Conservation (phyloP, 495 filamentous ascomycete genomes). For the Penicilliopsis zonata region DNA sequence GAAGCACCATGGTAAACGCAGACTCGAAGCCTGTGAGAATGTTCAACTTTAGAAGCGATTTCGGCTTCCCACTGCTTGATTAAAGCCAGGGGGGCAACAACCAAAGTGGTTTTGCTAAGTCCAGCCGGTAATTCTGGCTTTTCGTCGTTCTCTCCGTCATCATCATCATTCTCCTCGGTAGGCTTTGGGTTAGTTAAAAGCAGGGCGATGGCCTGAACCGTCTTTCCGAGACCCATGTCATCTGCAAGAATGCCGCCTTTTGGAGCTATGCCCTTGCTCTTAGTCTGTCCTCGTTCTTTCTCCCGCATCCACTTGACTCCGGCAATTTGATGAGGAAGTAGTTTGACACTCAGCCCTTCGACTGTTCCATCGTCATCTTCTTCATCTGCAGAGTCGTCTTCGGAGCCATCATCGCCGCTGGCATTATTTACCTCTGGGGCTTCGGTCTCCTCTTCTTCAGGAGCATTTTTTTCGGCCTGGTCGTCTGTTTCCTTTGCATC, state of each 20-base stretch:
- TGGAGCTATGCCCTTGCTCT: conserved; percentile 60
- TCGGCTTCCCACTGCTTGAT: conserved; percentile 98
- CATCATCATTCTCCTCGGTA: conserved; percentile 23
- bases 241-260: conserved; percentile 85
- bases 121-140: conserved; percentile 48
- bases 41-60: conserved; percentile 63
- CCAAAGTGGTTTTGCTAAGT: conserved; percentile 68
- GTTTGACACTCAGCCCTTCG: conserved; percentile 72
- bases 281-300: conserved; percentile 70
- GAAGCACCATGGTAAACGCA: conserved; percentile 81
- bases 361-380: conserved; percentile 60
- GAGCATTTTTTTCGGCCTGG: conserved; percentile 21
- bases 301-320: conserved; percentile 89
- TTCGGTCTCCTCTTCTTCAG: conserved; percentile 48
- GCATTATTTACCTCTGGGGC: conserved; percentile 55
- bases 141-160: conserved; percentile 16
- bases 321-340: conserved; percentile 86
- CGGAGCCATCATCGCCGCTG: conserved; percentile 17
- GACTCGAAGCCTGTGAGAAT: conserved; percentile 58
- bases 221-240: conserved; percentile 95
- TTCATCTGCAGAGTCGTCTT: conserved; percentile 34
- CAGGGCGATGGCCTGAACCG: conserved; percentile 76
- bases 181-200: conserved; percentile 76
- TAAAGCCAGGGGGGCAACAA: conserved; percentile 87
- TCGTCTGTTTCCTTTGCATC: conserved; percentile 4